phyloP scores from a whole-genome alignment of 306 rosid genomes.

The Prunus armeniaca region DNA sequence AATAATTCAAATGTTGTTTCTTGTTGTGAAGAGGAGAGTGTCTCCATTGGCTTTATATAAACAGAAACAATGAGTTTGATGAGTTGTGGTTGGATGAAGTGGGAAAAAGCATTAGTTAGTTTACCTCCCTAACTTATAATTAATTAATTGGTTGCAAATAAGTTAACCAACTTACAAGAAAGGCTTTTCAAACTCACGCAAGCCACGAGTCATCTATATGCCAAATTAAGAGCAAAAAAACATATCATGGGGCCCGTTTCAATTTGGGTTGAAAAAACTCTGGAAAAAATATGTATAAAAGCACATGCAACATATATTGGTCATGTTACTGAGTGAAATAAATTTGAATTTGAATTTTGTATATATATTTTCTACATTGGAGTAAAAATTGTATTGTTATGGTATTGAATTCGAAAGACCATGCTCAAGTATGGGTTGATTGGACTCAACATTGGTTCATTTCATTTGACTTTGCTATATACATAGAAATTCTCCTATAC shows the following conservation, averaged over 20 bases:
- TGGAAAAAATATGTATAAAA: too few relatives aligned
- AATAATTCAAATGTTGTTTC: not conserved
- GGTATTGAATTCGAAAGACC: not conserved
- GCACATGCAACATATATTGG: too few relatives aligned
- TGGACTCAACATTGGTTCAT: not conserved
- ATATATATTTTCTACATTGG: too few relatives aligned
- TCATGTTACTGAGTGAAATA: too few relatives aligned
- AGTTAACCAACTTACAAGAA: not conserved
- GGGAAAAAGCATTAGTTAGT: not conserved
- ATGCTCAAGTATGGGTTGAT: not conserved
- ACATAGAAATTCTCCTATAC: too few relatives aligned
- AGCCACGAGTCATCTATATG: too few relatives aligned
- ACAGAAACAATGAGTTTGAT: not conserved
- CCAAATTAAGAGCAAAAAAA: too few relatives aligned
- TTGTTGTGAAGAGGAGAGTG: conserved; percentile 1
- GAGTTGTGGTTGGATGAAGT: not conserved
- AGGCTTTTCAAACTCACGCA: too few relatives aligned
- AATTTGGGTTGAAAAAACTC: too few relatives aligned
- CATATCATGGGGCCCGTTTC: too few relatives aligned
- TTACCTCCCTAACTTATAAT: not conserved
- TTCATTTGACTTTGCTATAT: not conserved
- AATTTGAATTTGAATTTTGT: too few relatives aligned
- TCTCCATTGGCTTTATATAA: conserved; percentile 9
- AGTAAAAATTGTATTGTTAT: too few relatives aligned
- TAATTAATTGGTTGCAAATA: not conserved